Evolutionary conservation across 257 asterid species (phyloP), one percentile per base, ranked within the genome.

Genomic region (Oldenlandia corymbosa): DNA sequence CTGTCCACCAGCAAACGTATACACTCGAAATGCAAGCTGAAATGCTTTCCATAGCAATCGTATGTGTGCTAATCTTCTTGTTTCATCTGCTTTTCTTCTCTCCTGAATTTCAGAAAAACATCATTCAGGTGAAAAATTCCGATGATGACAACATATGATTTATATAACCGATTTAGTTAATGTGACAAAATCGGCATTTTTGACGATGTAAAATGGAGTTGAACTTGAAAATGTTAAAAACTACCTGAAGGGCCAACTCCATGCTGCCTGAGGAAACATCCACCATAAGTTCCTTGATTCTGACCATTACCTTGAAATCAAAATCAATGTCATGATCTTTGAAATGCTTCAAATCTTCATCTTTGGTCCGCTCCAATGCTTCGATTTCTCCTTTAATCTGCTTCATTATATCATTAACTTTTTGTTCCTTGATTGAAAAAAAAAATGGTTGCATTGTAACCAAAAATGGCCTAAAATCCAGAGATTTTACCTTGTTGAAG

Each of bases 1-100:
- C 26, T 88, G 94, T 42, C 96, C 98, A 5, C 98, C 96, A 1
- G 95, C 91, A 30, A 88, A 88, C 1, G 88, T 80, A 70, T 91
- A 91, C 28, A 91, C 87, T 14, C 95, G 75, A 72, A 71, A 91
- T 16, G 96, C 96, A 49, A 91, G 85, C 73, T 91, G 96, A 72
- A 91, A 91, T 36, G 96, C 87, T 80, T 76, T 83, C 98, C 98
- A 91, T 1, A 84, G 79, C 49, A 78, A 49, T 78, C 88, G 81
- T 27, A 64, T 70, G 3, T 81, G 72, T 68, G 67, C 85, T 4
- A 58, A 69, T 59, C 69, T 84, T 37, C 67, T 72, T 5, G 31
- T 79, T 5, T 65, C 81, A 14, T 66, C 66, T 24, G 69, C 79
- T 74, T 80, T 84, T 57, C 85, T 76, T 56, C 77, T 79, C 72